Conservation (phyloP, 495 filamentous ascomycete genomes). For the Neurospora pannonica region DNA sequence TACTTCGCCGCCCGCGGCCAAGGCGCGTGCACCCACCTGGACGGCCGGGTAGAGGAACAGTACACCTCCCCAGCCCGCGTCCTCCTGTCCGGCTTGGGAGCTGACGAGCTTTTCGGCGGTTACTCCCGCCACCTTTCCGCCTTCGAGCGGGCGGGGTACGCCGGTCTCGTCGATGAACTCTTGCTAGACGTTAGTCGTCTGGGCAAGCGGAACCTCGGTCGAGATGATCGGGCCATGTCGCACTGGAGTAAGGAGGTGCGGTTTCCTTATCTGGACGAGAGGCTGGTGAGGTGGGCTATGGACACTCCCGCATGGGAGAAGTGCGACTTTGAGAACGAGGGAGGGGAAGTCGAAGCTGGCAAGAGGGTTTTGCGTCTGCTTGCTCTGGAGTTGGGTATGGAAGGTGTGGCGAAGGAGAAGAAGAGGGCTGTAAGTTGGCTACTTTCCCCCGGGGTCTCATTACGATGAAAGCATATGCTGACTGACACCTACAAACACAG, state of each 20-base stretch:
- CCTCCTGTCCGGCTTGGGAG: slow-evolving; percentile 84
- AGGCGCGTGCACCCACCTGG: slow-evolving; percentile 37
- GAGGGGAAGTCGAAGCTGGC: slow-evolving; percentile 53
- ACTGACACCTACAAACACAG: slow-evolving; percentile 9
- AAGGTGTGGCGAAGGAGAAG: slow-evolving; percentile 64
- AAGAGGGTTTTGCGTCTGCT: slow-evolving; percentile 77
- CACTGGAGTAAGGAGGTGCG: slow-evolving; percentile 85
- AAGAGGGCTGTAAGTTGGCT: slow-evolving; percentile 64
- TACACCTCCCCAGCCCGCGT: slow-evolving; percentile 72
- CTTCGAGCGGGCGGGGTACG: slow-evolving; percentile 55
- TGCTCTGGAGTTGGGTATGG: slow-evolving; percentile 65
- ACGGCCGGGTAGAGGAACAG: neutral
- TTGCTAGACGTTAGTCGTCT: slow-evolving; percentile 78
- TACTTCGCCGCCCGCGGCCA: slow-evolving; percentile 85
- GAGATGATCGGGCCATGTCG: slow-evolving; percentile 84
- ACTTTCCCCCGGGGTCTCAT: neutral
- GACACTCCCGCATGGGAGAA: slow-evolving; percentile 68
- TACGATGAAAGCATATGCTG: neutral
- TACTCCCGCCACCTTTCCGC: slow-evolving; percentile 79
- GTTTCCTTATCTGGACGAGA: slow-evolving; percentile 89
- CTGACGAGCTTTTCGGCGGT: slow-evolving; percentile 92
- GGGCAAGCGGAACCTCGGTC: slow-evolving; percentile 84
- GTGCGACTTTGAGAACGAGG: slow-evolving; percentile 57
- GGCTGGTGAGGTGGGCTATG: slow-evolving; percentile 72
- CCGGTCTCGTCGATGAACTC: slow-evolving; percentile 71